Conservation (phyloP, 495 filamentous ascomycete species). For the Acidomyces sp. region DNA sequence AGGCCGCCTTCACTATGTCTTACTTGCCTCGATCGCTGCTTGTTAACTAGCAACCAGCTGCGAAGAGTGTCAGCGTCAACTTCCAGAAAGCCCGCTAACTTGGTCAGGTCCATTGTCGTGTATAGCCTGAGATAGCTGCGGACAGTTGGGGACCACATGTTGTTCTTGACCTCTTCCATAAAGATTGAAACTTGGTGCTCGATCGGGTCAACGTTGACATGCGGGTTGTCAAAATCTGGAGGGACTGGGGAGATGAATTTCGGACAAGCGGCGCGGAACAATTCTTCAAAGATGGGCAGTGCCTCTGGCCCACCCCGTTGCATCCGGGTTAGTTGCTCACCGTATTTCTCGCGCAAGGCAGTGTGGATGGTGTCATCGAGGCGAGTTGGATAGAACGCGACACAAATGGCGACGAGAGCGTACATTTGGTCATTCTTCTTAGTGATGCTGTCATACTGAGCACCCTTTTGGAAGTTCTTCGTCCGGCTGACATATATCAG, state of each 20-base stretch:
- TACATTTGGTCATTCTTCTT: slow-evolving; percentile 99
- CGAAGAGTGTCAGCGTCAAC: slow-evolving; percentile 85
- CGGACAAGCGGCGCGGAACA: slow-evolving; percentile 89
- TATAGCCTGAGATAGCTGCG: slow-evolving; percentile 98
- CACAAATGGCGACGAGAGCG: slow-evolving; percentile 94
- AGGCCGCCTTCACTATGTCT: slow-evolving; percentile 85
- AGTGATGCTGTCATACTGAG: slow-evolving; percentile 91
- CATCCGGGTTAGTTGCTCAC: slow-evolving; percentile 87
- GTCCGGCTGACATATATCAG: slow-evolving; percentile 96
- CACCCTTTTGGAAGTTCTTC: slow-evolving; percentile 99
- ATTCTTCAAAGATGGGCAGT: slow-evolving; percentile 89
- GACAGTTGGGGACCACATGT: slow-evolving; percentile 87
- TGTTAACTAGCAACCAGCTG: slow-evolving; percentile 85
- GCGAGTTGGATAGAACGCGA: slow-evolving; percentile 90
- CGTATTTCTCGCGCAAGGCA: slow-evolving; percentile 94
- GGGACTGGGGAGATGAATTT: slow-evolving; percentile 98
- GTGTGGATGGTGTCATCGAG: slow-evolving; percentile 99
- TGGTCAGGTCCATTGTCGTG: slow-evolving; percentile 98
- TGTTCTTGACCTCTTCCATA: slow-evolving; percentile 97
- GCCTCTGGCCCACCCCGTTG: slow-evolving; percentile 91
- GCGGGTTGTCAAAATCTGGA: slow-evolving; percentile 90
- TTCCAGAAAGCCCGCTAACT: slow-evolving; percentile 92
- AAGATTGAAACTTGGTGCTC: slow-evolving; percentile 95
- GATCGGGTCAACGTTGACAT: slow-evolving; percentile 87
- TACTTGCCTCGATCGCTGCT: slow-evolving; percentile 92